Base-by-base conservation (phyloP, 2,329 filamentous ascomycete genomes). In the Balansia obtecta region DNA sequence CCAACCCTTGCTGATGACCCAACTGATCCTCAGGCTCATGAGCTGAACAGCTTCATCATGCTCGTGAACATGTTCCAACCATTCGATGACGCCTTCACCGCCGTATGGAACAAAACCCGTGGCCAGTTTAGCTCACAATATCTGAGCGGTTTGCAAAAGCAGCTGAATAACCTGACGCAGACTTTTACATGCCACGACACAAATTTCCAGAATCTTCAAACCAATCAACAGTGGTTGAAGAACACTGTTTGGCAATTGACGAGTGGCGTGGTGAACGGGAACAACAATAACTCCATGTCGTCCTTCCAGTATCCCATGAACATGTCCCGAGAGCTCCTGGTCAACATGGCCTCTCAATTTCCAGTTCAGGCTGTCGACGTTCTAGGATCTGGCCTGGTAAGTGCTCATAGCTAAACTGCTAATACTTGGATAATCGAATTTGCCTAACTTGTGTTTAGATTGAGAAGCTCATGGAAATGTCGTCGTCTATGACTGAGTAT, bases 381-480 rank as follows among this genome's bases (percentile, higher is more conserved):
- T 3, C 75, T 90, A 56, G 85, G 83, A 16, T 77, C 86, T 39
- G 85, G 85, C 27, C 65, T 94, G 65, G 85, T 87, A 69, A 64
- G 80, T 71, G 22, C 7, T 15, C 27, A 27, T 27, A 27, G 27
- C 27, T 27, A 6, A 7, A 27, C 27, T 27, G 27, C 27, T 27
- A 27, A 1, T 27, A 27, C 27, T 27, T 5, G 8, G 27, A 27
- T 6, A 8, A 1, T 33, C 2, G 32, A 37, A 43, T 3, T 10
- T 12, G 22, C 8, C 43, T 49, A 41, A 49, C 7, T 34, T 22
- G 2, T 32, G 27, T 4, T 1, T 57, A 83, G 79, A 80, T 93
- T 53, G 86, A 90, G 61, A 91, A 91, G 62, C 69, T 95, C 12
- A 79, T 93, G 58, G 85, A 90, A 56, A 78, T 90, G 37, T 81